Base-by-base conservation (phyloP, 2,329 filamentous ascomycete species). In the Ophiostoma novo-ulmi region DNA sequence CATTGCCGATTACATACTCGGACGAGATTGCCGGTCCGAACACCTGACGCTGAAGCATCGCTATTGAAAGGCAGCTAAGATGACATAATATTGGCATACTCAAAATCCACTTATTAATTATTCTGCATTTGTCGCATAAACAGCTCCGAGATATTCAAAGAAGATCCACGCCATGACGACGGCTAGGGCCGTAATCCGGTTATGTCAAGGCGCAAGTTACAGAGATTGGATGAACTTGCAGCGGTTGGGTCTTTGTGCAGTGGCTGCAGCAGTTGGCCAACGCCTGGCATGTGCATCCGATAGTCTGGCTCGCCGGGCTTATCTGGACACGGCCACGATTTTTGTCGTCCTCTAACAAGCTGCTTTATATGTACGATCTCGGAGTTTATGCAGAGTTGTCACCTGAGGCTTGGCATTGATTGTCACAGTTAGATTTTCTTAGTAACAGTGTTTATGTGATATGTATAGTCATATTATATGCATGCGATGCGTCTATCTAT, bases 401-500 rank as follows among this genome's bases (percentile, higher is more conserved):
- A 55, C 13, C 20, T 31, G n/a, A 13, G 35, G 58, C 26, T 63
- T 35, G 58, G 58, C 58, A 35, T 63, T 55, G 8, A 17, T 58
- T 55, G 52, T 58, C 52, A 58, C 52, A 20, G 20, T 55, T 17
- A 8, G 10, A 39, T 39, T 10, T 1, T 44, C 41, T 44, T 5
- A 3, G 20, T 44, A 4, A 14, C 14, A 14, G 13, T 31, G 31
- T 31, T 31, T 14, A 44, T 17, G 14, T 17, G 17, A 5, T 35
- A 10, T 61, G 0, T 52, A 20, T 31, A 22, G 26, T 61, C 11
- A 3, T 55, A 55, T 35, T 31, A n/a, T 61, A 61, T 61, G 55
- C 58, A 63, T 35, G 13, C 35, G 58, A 36, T 63, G 58, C 26
- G 52, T 63, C 14, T 63, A 63, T 63, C 58, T 63, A 63, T 63